Percentiles rank a stretch among this genome's conserved stretches.
phyloP scores from a whole-genome alignment of 2,329 filamentous ascomycete genomes.

The Penicillium sp. region DNA sequence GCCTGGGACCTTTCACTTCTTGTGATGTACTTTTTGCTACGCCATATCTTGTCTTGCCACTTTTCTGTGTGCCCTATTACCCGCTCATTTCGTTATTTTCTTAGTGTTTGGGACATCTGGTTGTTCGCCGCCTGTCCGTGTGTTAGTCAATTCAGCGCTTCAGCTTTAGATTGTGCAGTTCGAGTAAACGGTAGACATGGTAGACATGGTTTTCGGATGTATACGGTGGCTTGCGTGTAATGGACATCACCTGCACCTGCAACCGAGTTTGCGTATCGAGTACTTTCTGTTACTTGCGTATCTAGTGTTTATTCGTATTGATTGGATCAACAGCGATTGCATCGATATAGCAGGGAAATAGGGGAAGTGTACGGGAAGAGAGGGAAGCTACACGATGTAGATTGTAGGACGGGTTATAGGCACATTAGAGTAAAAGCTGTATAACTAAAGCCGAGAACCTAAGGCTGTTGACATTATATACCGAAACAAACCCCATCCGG shows the following conservation, averaged over 20 bases:
- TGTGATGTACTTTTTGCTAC: slow-evolving; percentile 30
- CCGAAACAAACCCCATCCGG: no score
- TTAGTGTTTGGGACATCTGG: slow-evolving; percentile 15
- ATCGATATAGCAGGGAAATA: not conserved
- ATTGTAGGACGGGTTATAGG: not conserved
- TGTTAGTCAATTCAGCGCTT: slow-evolving; percentile 30
- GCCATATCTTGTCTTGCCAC: slow-evolving; percentile 25
- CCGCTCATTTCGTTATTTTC: slow-evolving; percentile 24
- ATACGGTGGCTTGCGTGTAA: not conserved
- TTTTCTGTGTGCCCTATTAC: slow-evolving; percentile 29
- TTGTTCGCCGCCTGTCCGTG: slow-evolving; percentile 16
- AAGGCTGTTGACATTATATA: not conserved
- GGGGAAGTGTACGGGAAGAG: not conserved
- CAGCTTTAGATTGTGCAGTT: slow-evolving; percentile 13
- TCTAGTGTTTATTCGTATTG: not conserved
- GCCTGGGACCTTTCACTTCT: slow-evolving; percentile 22
- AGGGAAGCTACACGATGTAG: not conserved
- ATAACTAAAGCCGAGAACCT: not conserved
- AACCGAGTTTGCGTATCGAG: not conserved
- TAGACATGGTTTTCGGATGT: not conserved
- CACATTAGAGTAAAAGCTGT: not conserved
- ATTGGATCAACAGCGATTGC: not conserved
- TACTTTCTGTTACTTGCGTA: not conserved
- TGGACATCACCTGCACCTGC: not conserved
- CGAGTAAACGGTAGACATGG: slow-evolving; percentile 3